These are phyloP conservation scores for Termitomyces sp. DNA, from an alignment of 768 basidiomycete genomes.

Conservation along the genomic window DNA sequence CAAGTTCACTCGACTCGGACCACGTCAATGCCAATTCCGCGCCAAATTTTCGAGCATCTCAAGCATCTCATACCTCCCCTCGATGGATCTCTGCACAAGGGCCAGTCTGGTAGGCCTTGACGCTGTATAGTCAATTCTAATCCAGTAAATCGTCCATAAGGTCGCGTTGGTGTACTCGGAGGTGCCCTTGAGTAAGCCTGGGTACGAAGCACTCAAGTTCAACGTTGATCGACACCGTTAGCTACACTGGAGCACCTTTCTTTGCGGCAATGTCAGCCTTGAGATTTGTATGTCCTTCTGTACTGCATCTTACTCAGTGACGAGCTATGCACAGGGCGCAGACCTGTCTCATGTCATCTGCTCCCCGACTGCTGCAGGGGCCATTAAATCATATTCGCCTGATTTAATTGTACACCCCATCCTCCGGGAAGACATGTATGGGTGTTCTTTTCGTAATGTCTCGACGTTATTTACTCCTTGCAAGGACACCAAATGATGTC, in stretches of 20 bases:
- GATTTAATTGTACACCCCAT: conserved; percentile 98
- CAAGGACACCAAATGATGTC: conserved; percentile 45
- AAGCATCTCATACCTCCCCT: conserved; percentile 87
- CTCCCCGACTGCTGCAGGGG: conserved; percentile 82
- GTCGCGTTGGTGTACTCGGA: conserved; percentile 89
- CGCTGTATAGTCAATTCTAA: background rate
- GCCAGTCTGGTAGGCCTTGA: conserved; percentile 69
- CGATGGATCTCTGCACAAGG: conserved; percentile 86
- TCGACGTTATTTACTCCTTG: background rate
- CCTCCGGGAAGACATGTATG: conserved; percentile 62
- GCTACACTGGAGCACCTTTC: conserved; percentile 96
- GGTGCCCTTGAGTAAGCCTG: conserved; percentile 84
- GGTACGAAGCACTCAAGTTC: background rate
- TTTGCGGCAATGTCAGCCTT: conserved; percentile 91
- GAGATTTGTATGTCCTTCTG: conserved; percentile 53
- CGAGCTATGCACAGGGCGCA: conserved; percentile 51
- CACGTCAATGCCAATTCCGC: conserved; percentile 52
- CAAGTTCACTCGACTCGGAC: background rate
- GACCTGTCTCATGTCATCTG: conserved; percentile 98
- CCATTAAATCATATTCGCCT: conserved; percentile 96
- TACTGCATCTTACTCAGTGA: background rate
- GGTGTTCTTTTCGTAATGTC: background rate
- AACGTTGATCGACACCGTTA: conserved; percentile 21
- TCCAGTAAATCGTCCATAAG: conserved; percentile 26
- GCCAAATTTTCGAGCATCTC: conserved; percentile 60